Evolutionary conservation across 805 yeast genomes (phyloP), one percentile per base, ranked within the genome.

Genomic region (Candida silvatica): DNA sequence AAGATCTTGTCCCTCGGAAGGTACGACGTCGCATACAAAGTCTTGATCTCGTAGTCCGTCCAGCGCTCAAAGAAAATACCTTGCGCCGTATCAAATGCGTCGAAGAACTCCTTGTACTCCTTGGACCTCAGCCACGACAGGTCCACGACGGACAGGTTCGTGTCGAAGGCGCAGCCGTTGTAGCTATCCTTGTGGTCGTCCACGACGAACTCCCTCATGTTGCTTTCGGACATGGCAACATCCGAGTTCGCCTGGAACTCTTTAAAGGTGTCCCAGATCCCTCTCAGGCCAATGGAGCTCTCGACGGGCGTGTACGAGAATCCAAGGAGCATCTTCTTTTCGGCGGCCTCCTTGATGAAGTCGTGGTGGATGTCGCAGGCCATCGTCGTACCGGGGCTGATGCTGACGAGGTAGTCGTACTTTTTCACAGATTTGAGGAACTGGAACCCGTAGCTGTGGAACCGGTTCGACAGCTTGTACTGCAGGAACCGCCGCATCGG

Each of bases 51-150:
- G n/a, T 68, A 67, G 43, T 71, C 78, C 4, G 77, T 74, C 78
- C 80, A 73, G 35, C 80, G 51, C 45, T 75, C 80, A 43, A 71
- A 70, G 47, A 70, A 72, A 38, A 72, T 66, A 2, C 80, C 81
- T 12, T 74, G 68, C 0, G 66, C 45, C 22, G 51, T 40, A 47
- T 73, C 79, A 34, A 74, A 43, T 47, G 47, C 56, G 14, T 69
- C 52, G 44, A 74, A 73, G 42, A 61, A 67, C 7, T 58, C 52
- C 24, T 54, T 48, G 48, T 74, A 75, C 1, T 65, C 64, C 34
- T 61, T 55, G 17, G 71, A 56, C 35, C 77, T 51, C 48, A 65
- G 66, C 44, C 73, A 72, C 39, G 69, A 58, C 38, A 75, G 49
- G 46, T 69, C 69, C 2, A 63, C 76, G 29, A 75, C 62, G 45